Percentiles rank a stretch among this genome's conserved stretches.
Evolutionary conservation across 129 eudicot species (phyloP).

Genomic region (Lactuca saligna): DNA sequence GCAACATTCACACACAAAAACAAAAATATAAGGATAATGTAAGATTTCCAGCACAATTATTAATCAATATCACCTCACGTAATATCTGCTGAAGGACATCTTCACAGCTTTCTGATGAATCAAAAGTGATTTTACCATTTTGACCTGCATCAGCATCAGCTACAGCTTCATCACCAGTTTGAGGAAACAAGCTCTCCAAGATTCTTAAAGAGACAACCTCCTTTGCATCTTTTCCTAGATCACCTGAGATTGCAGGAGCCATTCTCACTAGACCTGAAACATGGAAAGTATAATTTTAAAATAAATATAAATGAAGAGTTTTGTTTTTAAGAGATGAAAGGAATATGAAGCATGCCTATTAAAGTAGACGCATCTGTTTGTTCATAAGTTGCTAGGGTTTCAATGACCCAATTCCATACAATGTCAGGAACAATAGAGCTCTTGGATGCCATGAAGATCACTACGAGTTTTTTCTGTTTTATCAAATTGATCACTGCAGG

Average conservation of each 20-base stretch:
- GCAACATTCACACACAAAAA: slow-evolving; percentile 24
- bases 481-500: background rate
- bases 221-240: slow-evolving; percentile 48
- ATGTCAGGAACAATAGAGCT: slow-evolving; percentile 33
- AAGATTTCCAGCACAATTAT: background rate
- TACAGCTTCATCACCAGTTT: slow-evolving; percentile 15
- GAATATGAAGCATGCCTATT: slow-evolving; percentile 39
- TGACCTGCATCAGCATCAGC: slow-evolving; percentile 18
- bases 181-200: slow-evolving; percentile 49
- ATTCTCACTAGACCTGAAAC: slow-evolving; percentile 52
- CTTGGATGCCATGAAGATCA: slow-evolving; percentile 41
- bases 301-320: background rate
- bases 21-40: background rate
- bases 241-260: slow-evolving; percentile 51
- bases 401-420: slow-evolving; percentile 70
- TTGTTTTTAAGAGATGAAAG: slow-evolving; percentile 2
- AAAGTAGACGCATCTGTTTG: slow-evolving; percentile 43
- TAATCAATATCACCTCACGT: slow-evolving; percentile 39
- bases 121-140: slow-evolving; percentile 35
- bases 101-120: slow-evolving; percentile 52
- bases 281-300: background rate
- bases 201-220: slow-evolving; percentile 59
- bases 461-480: background rate
- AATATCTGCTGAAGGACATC: slow-evolving; percentile 53
- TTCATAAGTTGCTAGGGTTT: slow-evolving; percentile 53